phyloP scores from a whole-genome alignment of 179 eudicot genomes.

The Silene noctiflora region DNA sequence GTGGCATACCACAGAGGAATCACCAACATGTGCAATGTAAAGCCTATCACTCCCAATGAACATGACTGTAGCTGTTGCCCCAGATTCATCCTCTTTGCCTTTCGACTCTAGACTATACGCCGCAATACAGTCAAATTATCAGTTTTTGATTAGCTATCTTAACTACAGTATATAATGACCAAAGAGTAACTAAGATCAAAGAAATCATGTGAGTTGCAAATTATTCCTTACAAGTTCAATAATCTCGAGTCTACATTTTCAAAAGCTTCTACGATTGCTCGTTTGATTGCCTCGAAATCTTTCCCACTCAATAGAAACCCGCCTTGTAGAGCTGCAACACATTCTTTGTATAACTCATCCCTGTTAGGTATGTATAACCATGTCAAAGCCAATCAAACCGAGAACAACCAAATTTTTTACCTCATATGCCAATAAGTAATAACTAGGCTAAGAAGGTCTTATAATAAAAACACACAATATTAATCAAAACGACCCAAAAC shows the following conservation, averaged over 20 bases:
- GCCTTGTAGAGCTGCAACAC: conserved; percentile 67
- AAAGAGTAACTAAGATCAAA: neutral
- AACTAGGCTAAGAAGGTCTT: neutral
- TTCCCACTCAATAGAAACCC: conserved; percentile 54
- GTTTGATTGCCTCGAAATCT: conserved; percentile 46
- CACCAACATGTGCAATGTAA: conserved; percentile 85
- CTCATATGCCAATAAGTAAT: neutral
- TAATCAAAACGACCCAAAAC: too few species aligned
- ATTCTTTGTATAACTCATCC: conserved; percentile 94
- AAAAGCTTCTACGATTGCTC: conserved; percentile 61
- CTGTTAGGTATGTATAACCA: conserved; percentile 33
- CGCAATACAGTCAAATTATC: conserved; percentile 1
- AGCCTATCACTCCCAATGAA: conserved; percentile 55
- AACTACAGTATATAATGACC: neutral
- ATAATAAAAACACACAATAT: neutral
- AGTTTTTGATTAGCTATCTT: conserved; percentile 3
- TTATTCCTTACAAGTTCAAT: conserved; percentile 49
- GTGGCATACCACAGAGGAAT: conserved; percentile 70
- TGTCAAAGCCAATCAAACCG: conserved; percentile 13
- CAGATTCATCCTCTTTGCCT: conserved; percentile 67
- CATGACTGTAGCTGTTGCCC: conserved; percentile 83
- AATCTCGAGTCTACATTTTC: conserved; percentile 65
- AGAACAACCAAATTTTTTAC: neutral
- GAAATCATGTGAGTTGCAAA: neutral
- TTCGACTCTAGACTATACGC: conserved; percentile 65